These are phyloP conservation scores for Leccinellum rugosiceps DNA, from an alignment of 768 basidiomycete genomes.

Conservation along the genomic window DNA sequence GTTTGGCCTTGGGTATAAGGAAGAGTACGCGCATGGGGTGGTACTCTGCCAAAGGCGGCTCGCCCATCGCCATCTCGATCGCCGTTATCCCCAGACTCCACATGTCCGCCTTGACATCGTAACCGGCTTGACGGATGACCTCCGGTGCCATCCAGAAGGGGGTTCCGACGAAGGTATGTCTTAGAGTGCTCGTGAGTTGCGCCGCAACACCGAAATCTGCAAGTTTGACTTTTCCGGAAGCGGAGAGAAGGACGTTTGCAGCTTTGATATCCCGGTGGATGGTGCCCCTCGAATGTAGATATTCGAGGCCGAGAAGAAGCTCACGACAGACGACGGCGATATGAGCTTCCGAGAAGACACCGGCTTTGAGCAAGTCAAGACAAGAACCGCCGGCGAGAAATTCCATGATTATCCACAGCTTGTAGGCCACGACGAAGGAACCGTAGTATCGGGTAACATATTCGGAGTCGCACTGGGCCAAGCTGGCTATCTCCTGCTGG, in stretches of 20 bases:
- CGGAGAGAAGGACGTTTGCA: slow-evolving; percentile 89
- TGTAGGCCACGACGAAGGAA: slow-evolving; percentile 94
- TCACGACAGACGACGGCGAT: slow-evolving; percentile 95
- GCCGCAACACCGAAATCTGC: slow-evolving; percentile 99
- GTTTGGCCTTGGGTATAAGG: slow-evolving; percentile 94
- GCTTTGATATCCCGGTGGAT: slow-evolving; percentile 99
- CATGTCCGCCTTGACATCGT: slow-evolving; percentile 94
- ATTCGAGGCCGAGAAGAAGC: slow-evolving; percentile 88
- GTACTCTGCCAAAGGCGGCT: slow-evolving; percentile 94
- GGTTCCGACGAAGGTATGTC: slow-evolving; percentile 97
- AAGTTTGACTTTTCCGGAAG: slow-evolving; percentile 91
- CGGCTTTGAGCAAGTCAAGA: slow-evolving; percentile 91
- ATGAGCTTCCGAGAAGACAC: slow-evolving; percentile 86
- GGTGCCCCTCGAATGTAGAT: slow-evolving; percentile 93
- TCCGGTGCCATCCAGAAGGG: slow-evolving; percentile 99
- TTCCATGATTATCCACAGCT: slow-evolving; percentile 99
- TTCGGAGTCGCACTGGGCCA: slow-evolving; percentile 94
- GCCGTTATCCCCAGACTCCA: slow-evolving; percentile 98
- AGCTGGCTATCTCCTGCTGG: slow-evolving; percentile 95
- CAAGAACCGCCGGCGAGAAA: slow-evolving; percentile 99
- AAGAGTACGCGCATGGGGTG: slow-evolving; percentile 99
- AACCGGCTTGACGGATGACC: slow-evolving; percentile 95
- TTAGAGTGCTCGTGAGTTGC: slow-evolving; percentile 87
- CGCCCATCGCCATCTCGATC: slow-evolving; percentile 97
- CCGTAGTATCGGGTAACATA: slow-evolving; percentile 97